A percentile compares a stretch with the other conserved stretches of the same genome.
These are phyloP conservation scores for Zizania latifolia DNA, from an alignment of 176 grass and related monocot species.

Conservation along the genomic window DNA sequence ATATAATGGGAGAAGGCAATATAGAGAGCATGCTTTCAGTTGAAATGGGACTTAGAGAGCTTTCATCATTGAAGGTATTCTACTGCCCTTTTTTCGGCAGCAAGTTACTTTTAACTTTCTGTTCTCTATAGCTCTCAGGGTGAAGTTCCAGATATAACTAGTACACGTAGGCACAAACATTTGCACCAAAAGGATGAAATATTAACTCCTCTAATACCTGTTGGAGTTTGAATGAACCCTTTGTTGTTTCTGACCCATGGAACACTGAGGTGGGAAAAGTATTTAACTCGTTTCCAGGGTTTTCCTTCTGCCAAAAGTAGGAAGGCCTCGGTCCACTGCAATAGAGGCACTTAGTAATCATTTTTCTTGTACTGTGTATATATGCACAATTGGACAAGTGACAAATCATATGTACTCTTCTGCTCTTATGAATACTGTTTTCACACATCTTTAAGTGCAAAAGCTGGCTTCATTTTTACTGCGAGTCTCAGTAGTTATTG, in stretches of 20 bases:
- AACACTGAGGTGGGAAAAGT: background rate
- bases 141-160: background rate
- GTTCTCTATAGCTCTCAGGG: slow-evolving; percentile 21
- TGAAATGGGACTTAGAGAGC: slow-evolving; percentile 97
- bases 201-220: background rate
- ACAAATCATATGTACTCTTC: background rate
- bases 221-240: background rate
- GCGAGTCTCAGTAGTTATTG: slow-evolving; percentile 9
- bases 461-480: slow-evolving; percentile 13
- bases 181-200: background rate
- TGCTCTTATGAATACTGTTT: background rate
- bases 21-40: slow-evolving; percentile 98
- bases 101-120: slow-evolving; percentile 14
- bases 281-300: background rate
- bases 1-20: slow-evolving; percentile 94
- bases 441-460: slow-evolving; percentile 6
- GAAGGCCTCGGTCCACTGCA: no score
- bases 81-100: background rate
- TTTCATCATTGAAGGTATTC: slow-evolving; percentile 82
- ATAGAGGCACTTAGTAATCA: background rate
- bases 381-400: slow-evolving; percentile 1
- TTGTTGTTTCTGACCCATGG: background rate
- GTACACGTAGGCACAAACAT: background rate
- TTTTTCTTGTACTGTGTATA: background rate
- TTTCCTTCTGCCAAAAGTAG: slow-evolving; percentile 20